Evolutionary conservation across 768 basidiomycete genomes (phyloP), one percentile per base, ranked within the genome.

Genomic region (Clavulina sp.): DNA sequence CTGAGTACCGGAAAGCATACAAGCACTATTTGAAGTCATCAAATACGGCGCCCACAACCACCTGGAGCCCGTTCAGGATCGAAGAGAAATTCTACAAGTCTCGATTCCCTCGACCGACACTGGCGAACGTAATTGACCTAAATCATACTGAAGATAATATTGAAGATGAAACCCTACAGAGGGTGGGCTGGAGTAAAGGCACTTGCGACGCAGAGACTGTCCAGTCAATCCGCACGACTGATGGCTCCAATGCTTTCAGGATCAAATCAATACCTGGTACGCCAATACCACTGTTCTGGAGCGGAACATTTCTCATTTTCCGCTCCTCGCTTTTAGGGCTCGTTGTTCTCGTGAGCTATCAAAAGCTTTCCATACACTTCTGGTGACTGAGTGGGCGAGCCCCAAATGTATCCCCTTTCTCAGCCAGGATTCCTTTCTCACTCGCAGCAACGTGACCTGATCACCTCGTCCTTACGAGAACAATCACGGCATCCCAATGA

Each of bases 31-130:
- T 51, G 19, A 43, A 51, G 34, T 41, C 51, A 4, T 26, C 41
- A 2, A 40, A 41, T 9, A 51, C 16, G 1, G 7, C 50, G 19
- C 24, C 54, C 38, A 7, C 38, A 28, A 21, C 50, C 28, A 41
- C 36, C 46, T 13, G 40, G 5, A 53, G 43, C 48, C 23, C 81
- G 0, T 88, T 88, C 62, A 70, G 86, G 60, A 72, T 72, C 0
- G 77, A 77, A 24, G 86, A 89, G 64, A 89, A 89, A 65, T 73
- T 68, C 40, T 89, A 74, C 71, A 89, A 87, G 64, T 70, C 81
- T 0, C 72, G 74, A 29, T 86, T 83, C 60, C 84, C 84, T 3
- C 84, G 81, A 0, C 84, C 80, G 2, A 78, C 84, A 65, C 70
- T 88, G 5, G 72, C 72, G 24, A 62, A 65, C 38, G 81, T 83